Conservation (phyloP, 306 rosid genomes). For the Begonia fuchsioides region DNA sequence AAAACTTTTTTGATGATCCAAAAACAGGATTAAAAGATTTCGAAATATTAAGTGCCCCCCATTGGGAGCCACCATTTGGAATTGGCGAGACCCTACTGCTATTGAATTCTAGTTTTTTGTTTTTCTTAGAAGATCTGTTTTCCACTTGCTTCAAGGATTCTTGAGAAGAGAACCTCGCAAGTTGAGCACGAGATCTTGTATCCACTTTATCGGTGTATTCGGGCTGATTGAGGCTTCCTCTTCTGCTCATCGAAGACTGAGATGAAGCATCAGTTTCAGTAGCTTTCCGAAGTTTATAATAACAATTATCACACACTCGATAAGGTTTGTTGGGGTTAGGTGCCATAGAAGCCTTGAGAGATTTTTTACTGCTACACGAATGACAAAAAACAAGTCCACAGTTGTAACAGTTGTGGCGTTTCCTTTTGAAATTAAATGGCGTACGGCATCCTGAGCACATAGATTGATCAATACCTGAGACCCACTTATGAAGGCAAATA, state of each 20-base stretch:
- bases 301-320: slow-evolving; percentile 97
- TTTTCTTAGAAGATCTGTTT: slow-evolving; percentile 62
- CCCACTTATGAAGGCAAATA: slow-evolving; percentile 98
- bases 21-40: slow-evolving; percentile 93
- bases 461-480: slow-evolving; percentile 95
- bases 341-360: slow-evolving; percentile 95
- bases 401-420: slow-evolving; percentile 92
- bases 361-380: slow-evolving; percentile 94
- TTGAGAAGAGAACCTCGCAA: slow-evolving; percentile 54
- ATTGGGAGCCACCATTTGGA: slow-evolving; percentile 86
- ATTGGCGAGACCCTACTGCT: slow-evolving; percentile 92
- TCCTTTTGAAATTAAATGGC: slow-evolving; percentile 90
- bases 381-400: slow-evolving; percentile 98
- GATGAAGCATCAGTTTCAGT: slow-evolving; percentile 62
- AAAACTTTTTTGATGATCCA: slow-evolving; percentile 96
- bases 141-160: slow-evolving; percentile 89
- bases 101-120: slow-evolving; percentile 88
- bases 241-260: slow-evolving; percentile 74
- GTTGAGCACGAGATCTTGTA: slow-evolving; percentile 59
- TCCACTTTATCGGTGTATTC: slow-evolving; percentile 67
- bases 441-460: slow-evolving; percentile 97
- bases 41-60: slow-evolving; percentile 79
- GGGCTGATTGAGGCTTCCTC: slow-evolving; percentile 66
- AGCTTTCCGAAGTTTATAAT: slow-evolving; percentile 58
- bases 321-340: slow-evolving; percentile 96